These are phyloP conservation scores for Lepidium sativum DNA, from an alignment of 345 rosid genomes.

Conservation along the genomic window DNA sequence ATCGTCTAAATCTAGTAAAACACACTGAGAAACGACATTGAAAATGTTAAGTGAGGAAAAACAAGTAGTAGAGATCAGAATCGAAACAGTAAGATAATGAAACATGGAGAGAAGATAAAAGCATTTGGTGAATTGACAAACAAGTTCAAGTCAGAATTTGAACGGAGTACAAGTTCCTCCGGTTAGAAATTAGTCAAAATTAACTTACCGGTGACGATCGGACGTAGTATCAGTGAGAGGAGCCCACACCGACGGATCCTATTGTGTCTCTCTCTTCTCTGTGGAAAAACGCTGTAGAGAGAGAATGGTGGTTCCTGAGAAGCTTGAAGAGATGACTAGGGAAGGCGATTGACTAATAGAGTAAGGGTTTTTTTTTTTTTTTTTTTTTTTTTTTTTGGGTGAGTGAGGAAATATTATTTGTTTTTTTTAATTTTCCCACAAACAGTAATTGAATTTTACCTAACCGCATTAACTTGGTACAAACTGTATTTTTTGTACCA, in stretches of 20 bases:
- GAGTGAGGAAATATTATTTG: neutral
- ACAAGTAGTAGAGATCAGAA: slow-evolving; percentile 14
- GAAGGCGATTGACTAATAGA: slow-evolving; percentile 24
- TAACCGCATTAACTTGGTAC: slow-evolving; percentile 10
- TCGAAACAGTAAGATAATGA: neutral
- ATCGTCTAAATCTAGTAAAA: slow-evolving; percentile 10
- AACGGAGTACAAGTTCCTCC: neutral
- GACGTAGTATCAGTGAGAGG: slow-evolving; percentile 5
- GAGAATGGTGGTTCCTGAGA: slow-evolving; percentile 27
- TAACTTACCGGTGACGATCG: slow-evolving; percentile 17
- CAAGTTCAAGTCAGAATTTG: slow-evolving; percentile 11
- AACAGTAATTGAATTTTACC: neutral
- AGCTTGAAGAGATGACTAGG: slow-evolving; percentile 17
- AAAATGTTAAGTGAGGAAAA: neutral
- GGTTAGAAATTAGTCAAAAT: neutral
- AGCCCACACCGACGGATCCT: slow-evolving; percentile 14
- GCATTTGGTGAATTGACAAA: neutral
- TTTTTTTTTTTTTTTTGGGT: neutral
- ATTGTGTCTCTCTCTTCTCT: neutral
- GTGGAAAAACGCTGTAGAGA: slow-evolving; percentile 9
- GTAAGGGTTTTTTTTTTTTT: neutral
- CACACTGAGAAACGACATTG: slow-evolving; percentile 5
- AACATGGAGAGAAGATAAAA: neutral
- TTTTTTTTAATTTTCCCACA: neutral
- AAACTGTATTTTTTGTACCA: neutral